Evolutionary conservation across 768 basidiomycete genomes (phyloP), one percentile per base, ranked within the genome.

Genomic region (Lepiota subincarnata): DNA sequence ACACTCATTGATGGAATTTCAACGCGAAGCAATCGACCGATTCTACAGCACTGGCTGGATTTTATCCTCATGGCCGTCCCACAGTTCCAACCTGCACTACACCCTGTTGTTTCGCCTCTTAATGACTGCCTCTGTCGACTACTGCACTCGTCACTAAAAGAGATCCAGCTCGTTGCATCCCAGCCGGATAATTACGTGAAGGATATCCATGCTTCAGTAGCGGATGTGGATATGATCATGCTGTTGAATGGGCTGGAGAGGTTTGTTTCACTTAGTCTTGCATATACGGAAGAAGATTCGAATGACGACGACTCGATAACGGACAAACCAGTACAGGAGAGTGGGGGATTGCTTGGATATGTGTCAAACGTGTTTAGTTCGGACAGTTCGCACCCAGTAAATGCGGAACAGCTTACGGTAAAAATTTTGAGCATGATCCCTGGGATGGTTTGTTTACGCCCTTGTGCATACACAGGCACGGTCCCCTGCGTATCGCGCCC

Each of bases 31-130:
- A 97, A 96, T 68, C 82, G 86, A 24, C 78, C 92, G 1, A 79
- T 96, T 20, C 67, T 96, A 26, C 95, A 97, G 62, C 92, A 97
- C 61, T 98, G 96, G 96, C 76, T 98, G 22, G 96, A 98, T 65
- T 98, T 99, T 66, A 78, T 98, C 55, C 78, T 96, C 50, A 90
- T 91, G 84, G 90, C 92, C 0, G 72, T 95, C 14, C 86, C 92
- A 3, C 90, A 92, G 60, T 90, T 93, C 63, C 87, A 88, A 54
- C 84, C 84, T 16, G 73, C 81, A 1, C 71, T 91, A 1, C 82
- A 86, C 48, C 73, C 78, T 8, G 77, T 86, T 34, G 74, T 96
- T 19, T 71, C 80, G 2, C 86, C 92, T 1, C 74, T 98, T 24
- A 85, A 80, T 56, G 92, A 92, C 55, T 88, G 89, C 60, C 65